Evolutionary conservation across 1,139 yeast species (phyloP).

Genomic region (Taphrina wiesneri): DNA sequence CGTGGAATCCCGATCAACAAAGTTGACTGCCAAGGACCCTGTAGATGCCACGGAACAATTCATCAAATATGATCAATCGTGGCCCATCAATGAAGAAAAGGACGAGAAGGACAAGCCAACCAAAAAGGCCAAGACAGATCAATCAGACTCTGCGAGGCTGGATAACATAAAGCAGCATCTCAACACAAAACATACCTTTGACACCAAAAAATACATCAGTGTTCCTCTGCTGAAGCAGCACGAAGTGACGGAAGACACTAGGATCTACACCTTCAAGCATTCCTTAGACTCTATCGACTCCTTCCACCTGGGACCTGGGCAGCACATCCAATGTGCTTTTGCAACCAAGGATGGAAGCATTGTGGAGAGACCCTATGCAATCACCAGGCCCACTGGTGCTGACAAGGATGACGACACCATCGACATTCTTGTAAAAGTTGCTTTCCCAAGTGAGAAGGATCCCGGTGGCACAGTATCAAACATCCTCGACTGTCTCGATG

Average conservation of each 20-base stretch:
- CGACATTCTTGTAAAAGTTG: constrained; percentile 19
- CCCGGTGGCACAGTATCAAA: constrained; percentile 27
- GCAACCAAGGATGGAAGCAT: constrained; percentile 16
- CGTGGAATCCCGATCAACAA: not conserved
- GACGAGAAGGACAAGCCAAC: constrained; percentile 1
- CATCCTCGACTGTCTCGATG: constrained; percentile 20
- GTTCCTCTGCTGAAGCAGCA: constrained; percentile 12
- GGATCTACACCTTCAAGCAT: constrained; percentile 27
- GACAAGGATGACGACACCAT: constrained; percentile 30
- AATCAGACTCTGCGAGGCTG: not conserved
- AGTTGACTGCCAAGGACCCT: constrained; percentile 1
- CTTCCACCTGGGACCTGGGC: constrained; percentile 13
- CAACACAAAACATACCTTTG: not conserved
- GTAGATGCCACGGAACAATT: constrained; percentile 9
- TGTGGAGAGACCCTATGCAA: constrained; percentile 27
- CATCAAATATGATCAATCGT: constrained; percentile 18
- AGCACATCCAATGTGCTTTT: constrained; percentile 27
- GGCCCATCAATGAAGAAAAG: constrained; percentile 23
- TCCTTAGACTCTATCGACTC: constrained; percentile 2
- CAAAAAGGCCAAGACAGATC: not conserved
- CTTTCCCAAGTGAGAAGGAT: constrained; percentile 27
- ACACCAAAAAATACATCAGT: constrained; percentile 9
- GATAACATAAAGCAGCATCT: not conserved
- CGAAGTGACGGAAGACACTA: constrained; percentile 17
- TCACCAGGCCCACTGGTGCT: constrained; percentile 18